Evolutionary conservation across 2,329 filamentous ascomycete species (phyloP), one percentile per base, ranked within the genome.

Genomic region (Neonectria ditissima): DNA sequence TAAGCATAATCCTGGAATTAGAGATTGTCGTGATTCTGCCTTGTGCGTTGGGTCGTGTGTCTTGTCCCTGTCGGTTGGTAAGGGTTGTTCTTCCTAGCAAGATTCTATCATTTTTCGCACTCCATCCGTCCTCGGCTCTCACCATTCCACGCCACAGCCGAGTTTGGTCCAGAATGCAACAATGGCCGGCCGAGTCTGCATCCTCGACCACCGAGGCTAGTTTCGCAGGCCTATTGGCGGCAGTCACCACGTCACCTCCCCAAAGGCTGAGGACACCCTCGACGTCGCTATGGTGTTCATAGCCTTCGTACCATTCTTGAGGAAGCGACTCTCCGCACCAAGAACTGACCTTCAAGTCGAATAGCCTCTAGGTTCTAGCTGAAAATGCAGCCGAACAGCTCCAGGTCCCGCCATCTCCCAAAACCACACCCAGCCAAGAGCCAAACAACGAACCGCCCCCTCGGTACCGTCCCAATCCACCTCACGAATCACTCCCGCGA

Each of bases 211-310:
- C 34, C 48, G 43, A 32, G 41, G 39, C 20, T 30, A 6, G n/a
- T 22, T 14, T 9, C 26, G 41, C 32, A 43, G 51, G 50, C 57
- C 57, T 51, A 60, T 43, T 50, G 32, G 48, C 41, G 14, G 48
- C 20, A 48, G 45, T 24, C 48, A 32, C 50, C 50, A 53, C 48
- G 30, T 43, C 41, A 47, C 57, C 28, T 24, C 28, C 34, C 5
- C 2, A 22, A 32, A 11, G 10, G 32, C 32, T n/a, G n/a, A 16
- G 8, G 5, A 20, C 28, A 26, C 11, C 16, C 20, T 44, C 6
- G 18, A 5, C 43, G 43, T 24, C 20, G 9, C 43, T 13, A 44
- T 44, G 43, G 20, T 20, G 13, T 16, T 14, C 32, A 6, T 14
- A 43, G 41, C 18, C 18, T 9, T 18, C 20, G 44, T n/a, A n/a